phyloP scores from a whole-genome alignment of 306 rosid genomes.

The Astragalus membranaceus region DNA sequence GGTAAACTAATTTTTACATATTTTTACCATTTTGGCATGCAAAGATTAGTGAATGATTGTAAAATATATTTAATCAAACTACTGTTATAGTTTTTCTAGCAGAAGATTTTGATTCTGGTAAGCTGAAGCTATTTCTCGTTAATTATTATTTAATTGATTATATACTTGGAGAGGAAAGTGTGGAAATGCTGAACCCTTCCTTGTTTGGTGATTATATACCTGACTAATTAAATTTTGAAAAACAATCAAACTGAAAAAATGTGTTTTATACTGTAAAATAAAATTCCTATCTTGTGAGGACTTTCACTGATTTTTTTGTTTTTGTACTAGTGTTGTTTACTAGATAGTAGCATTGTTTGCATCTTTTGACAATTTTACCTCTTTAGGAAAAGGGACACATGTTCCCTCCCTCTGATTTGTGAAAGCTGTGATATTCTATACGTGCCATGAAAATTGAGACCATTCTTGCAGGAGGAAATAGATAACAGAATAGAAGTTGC shows the following conservation, averaged over 20 bases:
- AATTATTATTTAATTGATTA: neutral
- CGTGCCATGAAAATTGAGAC: conserved; percentile 8
- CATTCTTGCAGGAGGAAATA: conserved; percentile 66
- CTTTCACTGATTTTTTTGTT: neutral
- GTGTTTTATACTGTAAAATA: neutral
- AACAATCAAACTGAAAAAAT: neutral
- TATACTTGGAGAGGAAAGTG: neutral
- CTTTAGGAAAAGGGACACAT: neutral
- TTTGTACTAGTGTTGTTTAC: neutral
- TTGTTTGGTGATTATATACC: conserved; percentile 5
- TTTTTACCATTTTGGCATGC: no score
- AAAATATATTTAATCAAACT: neutral
- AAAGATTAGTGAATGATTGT: neutral
- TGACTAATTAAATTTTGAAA: neutral
- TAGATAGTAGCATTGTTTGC: neutral
- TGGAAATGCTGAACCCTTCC: neutral
- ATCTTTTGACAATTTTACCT: neutral
- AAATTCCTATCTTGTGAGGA: neutral
- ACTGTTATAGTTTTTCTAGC: neutral
- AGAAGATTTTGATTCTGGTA: neutral
- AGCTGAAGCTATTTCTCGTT: neutral
- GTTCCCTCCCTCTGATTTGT: neutral
- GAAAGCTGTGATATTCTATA: neutral
- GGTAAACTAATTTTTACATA: neutral
- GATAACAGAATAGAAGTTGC: conserved; percentile 78